Base-by-base conservation (phyloP, 208 protist genomes). In the Trypanosoma conorhini region DNA sequence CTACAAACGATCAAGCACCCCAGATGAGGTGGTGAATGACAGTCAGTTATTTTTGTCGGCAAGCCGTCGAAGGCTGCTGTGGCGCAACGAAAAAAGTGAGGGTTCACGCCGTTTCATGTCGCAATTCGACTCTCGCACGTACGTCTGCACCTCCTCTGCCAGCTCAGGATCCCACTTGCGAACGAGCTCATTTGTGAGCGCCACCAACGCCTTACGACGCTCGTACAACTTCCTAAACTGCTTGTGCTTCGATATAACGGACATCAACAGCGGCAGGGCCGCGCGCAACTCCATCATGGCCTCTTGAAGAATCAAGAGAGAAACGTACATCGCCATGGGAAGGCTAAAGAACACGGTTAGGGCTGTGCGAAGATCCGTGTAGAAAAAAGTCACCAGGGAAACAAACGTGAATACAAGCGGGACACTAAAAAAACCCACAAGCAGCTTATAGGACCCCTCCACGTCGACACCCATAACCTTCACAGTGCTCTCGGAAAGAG, bases 241-340 rank as follows among this genome's bases (percentile, higher is more conserved):
- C 74, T 92, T 92, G 76, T 96, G 91, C 55, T 87, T 79, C 30
- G 88, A 92, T 26, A 92, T 68, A 40, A 97, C 67, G 22, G 89
- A 97, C 85, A 97, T 90, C 60, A 97, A 86, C 8, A 97, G 80
- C 12, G 92, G 92, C 40, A 97, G 74, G 26, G 92, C 83, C 1
- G 89, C 89, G 13, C 88, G 81, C 46, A 94, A 51, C 72, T 94
- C 86, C 77, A 95, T 89, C 28, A 92, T 77, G 5, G 86, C 89
- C 68, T 97, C 88, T 40, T 95, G 88, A 51, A 93, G 66, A 50
- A 94, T 92, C 7, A 97, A 70, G 28, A 97, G 63, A 33, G 89
- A 95, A 33, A 94, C 86, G 79, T 97, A 97, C 87, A 94, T 89
- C 10, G 88, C 84, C 90, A 97, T 93, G n/a, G 92, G 92, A 56